Evolutionary conservation across 345 rosid species (phyloP), one percentile per base, ranked within the genome.

Genomic region (Citropsis articulata): DNA sequence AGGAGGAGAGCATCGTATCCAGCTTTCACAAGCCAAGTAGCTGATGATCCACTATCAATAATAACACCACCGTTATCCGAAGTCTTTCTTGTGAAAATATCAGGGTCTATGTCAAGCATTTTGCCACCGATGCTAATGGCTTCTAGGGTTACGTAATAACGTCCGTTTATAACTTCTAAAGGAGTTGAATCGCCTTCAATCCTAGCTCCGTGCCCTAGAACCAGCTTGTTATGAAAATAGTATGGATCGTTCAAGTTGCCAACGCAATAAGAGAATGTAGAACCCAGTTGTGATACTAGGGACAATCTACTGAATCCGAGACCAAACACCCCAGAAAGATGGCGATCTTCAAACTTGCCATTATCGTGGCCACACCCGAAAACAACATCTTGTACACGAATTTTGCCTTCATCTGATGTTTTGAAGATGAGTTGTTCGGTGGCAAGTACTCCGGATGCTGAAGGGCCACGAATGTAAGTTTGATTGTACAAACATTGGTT

Each of bases 311-410:
- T 79, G 40, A 77, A 73, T 57, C 93, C 90, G n/a, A 86, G 84
- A 18, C 91, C 91, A 33, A 90, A 71, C 12, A 89, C 77, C 33
- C 92, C 94, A 1, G 84, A 81, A 53, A 84, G 53, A 35, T 75
- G 77, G 59, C 24, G 66, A 50, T 87, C 89, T 10, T 31, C 48
- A 50, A 79, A 79, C 0, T 81, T 79, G 10, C 85, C 85, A 64
- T 88, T 85, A 40, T 83, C 79, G 60, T 84, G 79, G 24, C 91
- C 85, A 69, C 95, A 91, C 3, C 93, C 93, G 48, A 91, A 86
- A 14, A 83, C 77, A 18, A 86, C 81, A 55, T 80, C 77, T 5
- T 77, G 55, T 4, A 84, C 77, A 14, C 40, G 22, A 6, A 45
- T 64, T 38, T 55, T 28, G 55, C 90, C 89, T 7, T 68, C 86